Evolutionary conservation across 2,329 filamentous ascomycete genomes (phyloP).

Genomic region (Ophiostoma ulmi): DNA sequence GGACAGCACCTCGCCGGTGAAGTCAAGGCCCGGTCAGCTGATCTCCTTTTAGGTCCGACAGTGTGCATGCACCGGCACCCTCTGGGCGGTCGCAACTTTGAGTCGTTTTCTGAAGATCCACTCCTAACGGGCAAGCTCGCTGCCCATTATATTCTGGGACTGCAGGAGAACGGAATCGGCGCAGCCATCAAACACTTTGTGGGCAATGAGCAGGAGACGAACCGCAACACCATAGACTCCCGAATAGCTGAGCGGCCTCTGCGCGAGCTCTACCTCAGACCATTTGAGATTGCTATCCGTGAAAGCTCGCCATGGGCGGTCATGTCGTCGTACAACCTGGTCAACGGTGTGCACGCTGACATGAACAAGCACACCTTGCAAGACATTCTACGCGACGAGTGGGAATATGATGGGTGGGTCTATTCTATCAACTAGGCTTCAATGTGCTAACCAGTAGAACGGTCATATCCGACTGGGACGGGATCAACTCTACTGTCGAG

Average conservation of each 20-base stretch:
- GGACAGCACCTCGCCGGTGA: neutral
- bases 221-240: constrained; percentile 60
- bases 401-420: constrained; percentile 51
- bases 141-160: constrained; percentile 64
- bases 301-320: constrained; percentile 65
- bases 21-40: constrained; percentile 53
- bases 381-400: constrained; percentile 55
- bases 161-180: constrained; percentile 68
- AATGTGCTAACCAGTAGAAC: constrained; percentile 33
- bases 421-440: constrained; percentile 29
- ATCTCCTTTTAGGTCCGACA: constrained; percentile 70
- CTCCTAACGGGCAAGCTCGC: constrained; percentile 69
- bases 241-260: constrained; percentile 54
- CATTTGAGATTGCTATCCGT: constrained; percentile 67
- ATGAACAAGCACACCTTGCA: constrained; percentile 52
- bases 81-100: constrained; percentile 78
- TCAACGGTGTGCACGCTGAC: constrained; percentile 59
- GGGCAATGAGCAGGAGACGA: constrained; percentile 58
- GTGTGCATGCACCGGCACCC: constrained; percentile 79
- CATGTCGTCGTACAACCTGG: constrained; percentile 64
- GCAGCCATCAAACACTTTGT: constrained; percentile 57
- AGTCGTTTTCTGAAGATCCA: constrained; percentile 81
- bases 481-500: constrained; percentile 52
- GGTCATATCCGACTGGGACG: constrained; percentile 57
- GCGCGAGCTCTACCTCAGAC: constrained; percentile 53